phyloP scores from a whole-genome alignment of 805 yeast species.

The Yarrowia sp. region DNA sequence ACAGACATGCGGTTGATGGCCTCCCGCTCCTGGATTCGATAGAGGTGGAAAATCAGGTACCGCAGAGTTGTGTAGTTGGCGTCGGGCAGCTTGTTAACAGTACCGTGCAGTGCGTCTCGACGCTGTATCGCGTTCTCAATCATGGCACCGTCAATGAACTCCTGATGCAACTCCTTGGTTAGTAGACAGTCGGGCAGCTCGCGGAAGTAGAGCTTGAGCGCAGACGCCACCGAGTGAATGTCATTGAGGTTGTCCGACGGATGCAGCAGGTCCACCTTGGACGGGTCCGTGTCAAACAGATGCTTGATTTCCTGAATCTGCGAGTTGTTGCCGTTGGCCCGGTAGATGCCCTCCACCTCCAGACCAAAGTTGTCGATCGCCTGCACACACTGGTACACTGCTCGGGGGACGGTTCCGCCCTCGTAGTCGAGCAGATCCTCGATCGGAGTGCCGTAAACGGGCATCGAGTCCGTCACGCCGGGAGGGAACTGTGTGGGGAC shows the following conservation, averaged over 20 bases:
- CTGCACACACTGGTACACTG: conserved; percentile 84
- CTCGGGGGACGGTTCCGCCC: conserved; percentile 85
- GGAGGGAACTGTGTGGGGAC: conserved; percentile 25
- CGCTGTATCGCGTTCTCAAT: conserved; percentile 59
- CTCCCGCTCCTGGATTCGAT: conserved; percentile 62
- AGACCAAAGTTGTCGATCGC: conserved; percentile 82
- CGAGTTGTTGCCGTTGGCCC: conserved; percentile 74
- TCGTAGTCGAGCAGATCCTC: conserved; percentile 73
- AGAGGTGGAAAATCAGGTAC: conserved; percentile 78
- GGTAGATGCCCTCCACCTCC: conserved; percentile 83
- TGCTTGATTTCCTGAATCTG: conserved; percentile 71
- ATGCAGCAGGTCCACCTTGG: conserved; percentile 49
- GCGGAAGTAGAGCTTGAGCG: conserved; percentile 78
- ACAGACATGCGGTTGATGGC: conserved; percentile 74
- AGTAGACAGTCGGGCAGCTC: conserved; percentile 84
- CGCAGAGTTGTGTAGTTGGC: conserved; percentile 91
- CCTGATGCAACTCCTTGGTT: conserved; percentile 56
- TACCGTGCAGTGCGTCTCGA: conserved; percentile 74
- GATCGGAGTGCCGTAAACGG: conserved; percentile 81
- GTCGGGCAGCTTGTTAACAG: conserved; percentile 87
- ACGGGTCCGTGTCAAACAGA: conserved; percentile 63
- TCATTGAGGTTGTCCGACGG: conserved; percentile 67
- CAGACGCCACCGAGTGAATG: conserved; percentile 80
- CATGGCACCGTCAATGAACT: conserved; percentile 67
- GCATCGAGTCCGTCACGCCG: conserved; percentile 34